Evolutionary conservation across 495 filamentous ascomycete genomes (phyloP).

Genomic region (Aspergillus panamensis): DNA sequence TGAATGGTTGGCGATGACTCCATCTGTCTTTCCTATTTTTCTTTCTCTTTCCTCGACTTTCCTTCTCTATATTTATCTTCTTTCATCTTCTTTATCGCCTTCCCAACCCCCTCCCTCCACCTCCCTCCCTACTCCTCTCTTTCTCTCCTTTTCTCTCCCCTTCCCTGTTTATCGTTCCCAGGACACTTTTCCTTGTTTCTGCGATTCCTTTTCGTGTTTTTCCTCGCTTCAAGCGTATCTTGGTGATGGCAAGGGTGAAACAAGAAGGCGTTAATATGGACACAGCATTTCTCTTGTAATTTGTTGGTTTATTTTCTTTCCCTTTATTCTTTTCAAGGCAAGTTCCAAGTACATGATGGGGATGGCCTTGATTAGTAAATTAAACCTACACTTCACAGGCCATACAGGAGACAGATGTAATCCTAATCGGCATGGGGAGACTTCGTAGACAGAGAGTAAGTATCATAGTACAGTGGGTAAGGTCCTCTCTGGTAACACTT

Average conservation of each 20-base stretch:
- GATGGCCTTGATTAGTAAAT: too few species aligned
- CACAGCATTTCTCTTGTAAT: neutral
- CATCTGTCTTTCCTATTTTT: neutral
- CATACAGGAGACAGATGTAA: too few species aligned
- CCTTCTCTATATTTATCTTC: neutral
- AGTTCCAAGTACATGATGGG: too few species aligned
- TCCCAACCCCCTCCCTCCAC: neutral
- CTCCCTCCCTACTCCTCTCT: too few species aligned
- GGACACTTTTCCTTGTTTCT: neutral
- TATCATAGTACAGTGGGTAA: too few species aligned
- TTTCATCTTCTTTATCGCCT: neutral
- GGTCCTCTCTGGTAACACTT: neutral
- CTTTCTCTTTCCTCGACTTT: neutral
- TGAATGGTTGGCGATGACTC: neutral
- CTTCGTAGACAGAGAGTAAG: too few species aligned
- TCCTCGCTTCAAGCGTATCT: neutral
- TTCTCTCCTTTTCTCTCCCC: neutral
- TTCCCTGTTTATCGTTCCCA: neutral
- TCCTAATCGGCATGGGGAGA: too few species aligned
- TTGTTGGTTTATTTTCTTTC: neutral
- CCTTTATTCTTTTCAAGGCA: too few species aligned
- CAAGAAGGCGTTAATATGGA: neutral
- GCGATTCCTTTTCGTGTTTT: slow-evolving; percentile 3
- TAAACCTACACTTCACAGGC: too few species aligned
- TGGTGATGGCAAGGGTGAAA: neutral